These are phyloP conservation scores for Calonectria ilicicola DNA, from an alignment of 2,329 filamentous ascomycete species.

Conservation along the genomic window DNA sequence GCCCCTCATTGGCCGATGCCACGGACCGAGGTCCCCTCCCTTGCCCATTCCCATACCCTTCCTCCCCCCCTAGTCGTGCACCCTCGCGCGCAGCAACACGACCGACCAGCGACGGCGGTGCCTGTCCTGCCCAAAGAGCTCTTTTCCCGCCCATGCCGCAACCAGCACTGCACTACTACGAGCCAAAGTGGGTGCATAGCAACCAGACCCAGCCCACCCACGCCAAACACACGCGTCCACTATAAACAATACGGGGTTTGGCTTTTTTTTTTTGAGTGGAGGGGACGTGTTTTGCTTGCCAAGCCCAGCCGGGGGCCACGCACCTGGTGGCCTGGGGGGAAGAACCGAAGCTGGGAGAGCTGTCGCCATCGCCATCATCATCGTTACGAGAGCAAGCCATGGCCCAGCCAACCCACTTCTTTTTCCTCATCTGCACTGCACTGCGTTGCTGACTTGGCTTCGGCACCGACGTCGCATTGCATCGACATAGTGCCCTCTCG, in stretches of 20 bases:
- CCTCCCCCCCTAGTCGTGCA: neutral
- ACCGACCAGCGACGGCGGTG: neutral
- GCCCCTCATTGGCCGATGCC: conserved; percentile 14
- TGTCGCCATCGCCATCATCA: neutral
- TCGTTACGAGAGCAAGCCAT: neutral
- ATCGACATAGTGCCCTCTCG: neutral
- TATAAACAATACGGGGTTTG: conserved; percentile 12
- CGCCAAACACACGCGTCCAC: conserved; percentile 14
- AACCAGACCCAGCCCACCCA: conserved; percentile 4
- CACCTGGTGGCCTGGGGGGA: neutral
- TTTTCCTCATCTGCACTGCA: neutral
- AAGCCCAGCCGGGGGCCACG: neutral
- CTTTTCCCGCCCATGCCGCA: conserved; percentile 8
- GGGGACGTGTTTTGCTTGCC: neutral
- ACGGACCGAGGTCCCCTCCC: conserved; percentile 17
- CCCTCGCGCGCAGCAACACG: neutral
- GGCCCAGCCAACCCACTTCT: neutral
- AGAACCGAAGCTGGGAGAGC: neutral
- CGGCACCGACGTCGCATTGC: conserved; percentile 1
- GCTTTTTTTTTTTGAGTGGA: neutral
- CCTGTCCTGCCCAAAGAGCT: conserved; percentile 14
- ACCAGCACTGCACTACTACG: neutral
- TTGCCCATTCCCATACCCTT: neutral
- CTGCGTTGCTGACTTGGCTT: neutral
- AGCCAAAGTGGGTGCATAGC: conserved; percentile 22